These are phyloP conservation scores for Amanita subjunquillea DNA, from an alignment of 768 basidiomycete species.

Conservation along the genomic window DNA sequence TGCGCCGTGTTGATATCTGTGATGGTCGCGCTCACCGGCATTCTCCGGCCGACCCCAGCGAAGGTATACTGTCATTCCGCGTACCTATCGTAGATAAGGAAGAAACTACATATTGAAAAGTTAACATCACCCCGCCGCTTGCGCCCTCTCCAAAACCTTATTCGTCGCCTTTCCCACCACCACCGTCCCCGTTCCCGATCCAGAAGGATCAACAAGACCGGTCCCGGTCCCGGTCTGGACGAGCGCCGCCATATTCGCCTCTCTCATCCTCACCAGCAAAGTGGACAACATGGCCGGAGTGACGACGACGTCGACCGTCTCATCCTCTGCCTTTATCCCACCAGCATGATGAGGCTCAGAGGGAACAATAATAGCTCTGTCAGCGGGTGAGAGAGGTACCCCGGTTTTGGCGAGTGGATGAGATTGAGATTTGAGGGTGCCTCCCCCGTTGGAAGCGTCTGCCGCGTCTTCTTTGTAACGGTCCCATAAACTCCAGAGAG, in stretches of 20 bases:
- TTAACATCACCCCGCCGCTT: conserved; percentile 39
- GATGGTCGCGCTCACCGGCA: too few relatives aligned
- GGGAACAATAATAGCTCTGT: neutral
- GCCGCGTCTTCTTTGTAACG: conserved; percentile 60
- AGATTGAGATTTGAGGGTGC: neutral
- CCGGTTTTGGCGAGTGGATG: neutral
- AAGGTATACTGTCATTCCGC: too few relatives aligned
- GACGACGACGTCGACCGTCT: conserved; percentile 13
- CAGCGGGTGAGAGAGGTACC: too few relatives aligned
- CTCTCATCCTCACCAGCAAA: conserved; percentile 58
- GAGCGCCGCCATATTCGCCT: conserved; percentile 47
- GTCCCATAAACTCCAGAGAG: conserved; percentile 85
- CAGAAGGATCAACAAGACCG: neutral
- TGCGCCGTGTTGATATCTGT: too few relatives aligned
- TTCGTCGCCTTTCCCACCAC: conserved; percentile 30
- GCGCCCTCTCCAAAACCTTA: conserved; percentile 64
- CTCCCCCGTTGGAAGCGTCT: conserved; percentile 5
- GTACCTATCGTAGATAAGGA: too few relatives aligned
- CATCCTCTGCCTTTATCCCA: neutral
- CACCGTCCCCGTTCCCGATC: neutral
- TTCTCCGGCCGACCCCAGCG: too few relatives aligned
- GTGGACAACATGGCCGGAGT: conserved; percentile 50
- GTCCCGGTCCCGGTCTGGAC: neutral
- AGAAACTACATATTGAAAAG: too few relatives aligned
- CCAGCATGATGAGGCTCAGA: too few relatives aligned